Evolutionary conservation across 2,329 filamentous ascomycete species (phyloP), one percentile per base, ranked within the genome.

Genomic region (Alternaria viburni): DNA sequence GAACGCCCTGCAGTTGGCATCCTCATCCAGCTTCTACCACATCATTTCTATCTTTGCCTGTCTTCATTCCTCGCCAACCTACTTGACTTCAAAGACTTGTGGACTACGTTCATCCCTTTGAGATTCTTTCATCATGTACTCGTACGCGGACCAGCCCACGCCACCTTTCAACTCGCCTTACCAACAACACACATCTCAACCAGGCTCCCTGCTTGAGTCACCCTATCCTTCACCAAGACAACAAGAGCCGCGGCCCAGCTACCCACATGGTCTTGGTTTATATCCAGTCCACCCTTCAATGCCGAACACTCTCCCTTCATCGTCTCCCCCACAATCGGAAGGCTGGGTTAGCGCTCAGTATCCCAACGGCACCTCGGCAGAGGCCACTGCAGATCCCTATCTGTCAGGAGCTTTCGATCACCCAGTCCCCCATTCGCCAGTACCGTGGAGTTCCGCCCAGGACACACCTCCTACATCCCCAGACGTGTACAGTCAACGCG

Each of bases 161-260:
- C 74, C 79, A 64, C 73, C 75, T 36, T 76, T 77, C 69, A 77
- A 78, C 55, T 78, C 77, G 41, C 77, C 76, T 43, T 78, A 77
- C 60, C 76, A 79, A 65, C 74, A 75, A 54, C 74, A 75, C 63
- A 64, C 69, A 36, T 68, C 76, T 51, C 72, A 67, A 56, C 51
- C 68, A 15, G 59, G 62, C 19, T 64, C 74, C 17, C 56, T 79
- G 44, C 64, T 76, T 21, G 74, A 79, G 32, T 71, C 76, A 26
- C 70, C 73, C 36, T 81, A 80, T 64, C 76, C 77, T 43, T 80
- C 77, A 23, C 77, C 79, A 57, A 71, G 68, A 45, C 73, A 71
- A 55, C 74, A 75, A 50, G 74, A 79, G 28, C 63, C 64, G 25
- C 76, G 72, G 50, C 49, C 74, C 15, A 74, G 69, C 26, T 77